Evolutionary conservation across 331 rosid species (phyloP), one percentile per base, ranked within the genome.

Genomic region (Rhamnella rubrinervis): DNA sequence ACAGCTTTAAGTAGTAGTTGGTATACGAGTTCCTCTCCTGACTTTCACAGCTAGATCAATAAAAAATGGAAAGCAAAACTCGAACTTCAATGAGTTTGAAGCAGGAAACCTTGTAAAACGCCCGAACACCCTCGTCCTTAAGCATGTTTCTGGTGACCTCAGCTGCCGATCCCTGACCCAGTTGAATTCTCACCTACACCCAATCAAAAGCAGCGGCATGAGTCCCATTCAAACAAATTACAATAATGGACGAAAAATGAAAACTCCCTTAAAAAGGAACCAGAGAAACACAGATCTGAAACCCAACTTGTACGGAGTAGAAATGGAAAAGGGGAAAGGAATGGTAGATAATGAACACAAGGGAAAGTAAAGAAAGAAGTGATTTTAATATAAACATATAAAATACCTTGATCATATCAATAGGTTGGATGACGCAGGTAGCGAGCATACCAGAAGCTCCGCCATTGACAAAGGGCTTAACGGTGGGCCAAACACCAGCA

Each of bases 401-500:
- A 46, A 51, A 12, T 31, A 91, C 99, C 99, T 95, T 95, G 83
- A 95, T 78, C 96, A 95, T 95, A 71, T 95, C 99, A 44, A 95
- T 60, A 65, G 99, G 99, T 46, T 95, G 99, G 64, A 91, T 95
- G 41, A 95, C 96, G 71, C 96, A 91, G 23, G 99, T 95, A 8
- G 97, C 97, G 60, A 95, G 97, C 99, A 91, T 91, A 55, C 99
- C 99, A 40, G 99, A 91, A 57, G 82, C 59, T 26, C 99, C 99
- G 8, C 97, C 97, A 87, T 95, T 95, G 73, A 87, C 79, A 68
- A 95, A 95, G 52, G 98, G 99, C 83, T 95, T 95, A 55, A 91
- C 68, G 47, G 97, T 73, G 18, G 91, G 72, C 99, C 97, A 95
- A 1, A 87, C 85, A 41, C 93, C 90, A 17, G 28, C 66, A 53